phyloP scores from a whole-genome alignment of 2,329 filamentous ascomycete species.

The Fusarium concolor region DNA sequence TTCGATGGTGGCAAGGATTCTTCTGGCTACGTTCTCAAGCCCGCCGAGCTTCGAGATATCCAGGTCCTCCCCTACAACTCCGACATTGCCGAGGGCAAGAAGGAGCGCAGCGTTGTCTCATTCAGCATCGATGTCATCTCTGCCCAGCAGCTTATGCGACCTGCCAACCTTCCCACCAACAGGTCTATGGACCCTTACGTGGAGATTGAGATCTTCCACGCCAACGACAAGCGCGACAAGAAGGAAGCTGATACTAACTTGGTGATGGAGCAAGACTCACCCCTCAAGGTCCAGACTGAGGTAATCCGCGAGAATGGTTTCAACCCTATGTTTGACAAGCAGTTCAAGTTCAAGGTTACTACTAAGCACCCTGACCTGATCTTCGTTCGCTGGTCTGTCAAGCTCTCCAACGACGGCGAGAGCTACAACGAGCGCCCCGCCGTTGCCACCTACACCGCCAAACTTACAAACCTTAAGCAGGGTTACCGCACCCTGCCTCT shows the following conservation, averaged over 20 bases:
- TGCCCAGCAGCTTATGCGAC: slow-evolving; percentile 92
- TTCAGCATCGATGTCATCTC: slow-evolving; percentile 93
- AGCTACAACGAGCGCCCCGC: slow-evolving; percentile 70
- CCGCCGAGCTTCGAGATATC: slow-evolving; percentile 82
- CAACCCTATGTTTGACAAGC: slow-evolving; percentile 87
- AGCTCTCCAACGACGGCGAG: slow-evolving; percentile 83
- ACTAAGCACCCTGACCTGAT: slow-evolving; percentile 96
- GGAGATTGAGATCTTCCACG: slow-evolving; percentile 93
- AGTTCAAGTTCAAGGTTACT: slow-evolving; percentile 82
- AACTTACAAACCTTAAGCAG: slow-evolving; percentile 87
- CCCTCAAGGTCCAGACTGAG: slow-evolving; percentile 81
- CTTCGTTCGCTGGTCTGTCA: slow-evolving; percentile 93
- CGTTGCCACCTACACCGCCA: slow-evolving; percentile 91
- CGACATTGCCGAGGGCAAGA: slow-evolving; percentile 69
- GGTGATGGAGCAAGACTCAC: slow-evolving; percentile 62
- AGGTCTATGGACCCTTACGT: slow-evolving; percentile 90
- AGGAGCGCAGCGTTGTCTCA: slow-evolving; percentile 82
- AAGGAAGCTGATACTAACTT: slow-evolving; percentile 75
- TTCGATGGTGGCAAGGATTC: slow-evolving; percentile 89
- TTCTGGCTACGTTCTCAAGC: slow-evolving; percentile 94
- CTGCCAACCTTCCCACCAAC: slow-evolving; percentile 76
- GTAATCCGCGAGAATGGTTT: slow-evolving; percentile 91
- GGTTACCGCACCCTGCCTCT: slow-evolving; percentile 94
- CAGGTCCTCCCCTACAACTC: slow-evolving; percentile 66
- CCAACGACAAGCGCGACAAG: slow-evolving; percentile 93